Base-by-base conservation (phyloP, 2,329 filamentous ascomycete genomes). In the Diaporthe amygdali region DNA sequence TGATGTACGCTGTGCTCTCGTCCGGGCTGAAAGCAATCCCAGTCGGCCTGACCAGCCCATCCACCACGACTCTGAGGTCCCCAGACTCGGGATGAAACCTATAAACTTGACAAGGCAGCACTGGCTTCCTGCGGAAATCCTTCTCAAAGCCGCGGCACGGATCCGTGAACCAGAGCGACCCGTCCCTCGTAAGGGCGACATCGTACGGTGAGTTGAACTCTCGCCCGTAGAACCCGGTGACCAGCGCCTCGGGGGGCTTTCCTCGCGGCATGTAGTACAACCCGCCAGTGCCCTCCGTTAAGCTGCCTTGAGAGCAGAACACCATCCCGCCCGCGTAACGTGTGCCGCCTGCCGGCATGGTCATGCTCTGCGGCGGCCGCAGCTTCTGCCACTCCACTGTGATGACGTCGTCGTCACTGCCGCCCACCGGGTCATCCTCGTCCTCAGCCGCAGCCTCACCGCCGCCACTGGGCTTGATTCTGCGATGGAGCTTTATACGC, bases 271-370 rank as follows among this genome's bases (percentile, higher is more conserved):
- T 82, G 69, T 79, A 77, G 68, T 76, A 73, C 6, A 84, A 69
- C 0, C 83, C 83, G 9, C 92, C 75, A 2, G 75, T 71, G 20
- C 73, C 72, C 15, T 72, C 56, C 1, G 41, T 20, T 3, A 72
- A 46, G 51, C 52, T 74, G 27, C 77, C 76, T 61, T 79, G 77
- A 2, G 76, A 75, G 67, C 76, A 77, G 63, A 76, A 78, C 5
- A 78, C 71, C 6, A 76, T 68, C 1, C 71, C 61, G 25, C 32
- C 90, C 73, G 92, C 91, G 72, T 89, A 86, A 74, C 90, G 87
- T 6, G 87, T 74, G 20, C 88, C 88, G 30, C 93, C 93, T 76
- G 96, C 94, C 2, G 85, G 85, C 82, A 86, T 85, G 14, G 82
- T 75, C 76, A 87, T 84, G 14, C 73, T 77, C 0, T 79, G 70